These are phyloP conservation scores for Isatis tinctoria DNA, from an alignment of 345 rosid genomes.

Conservation along the genomic window DNA sequence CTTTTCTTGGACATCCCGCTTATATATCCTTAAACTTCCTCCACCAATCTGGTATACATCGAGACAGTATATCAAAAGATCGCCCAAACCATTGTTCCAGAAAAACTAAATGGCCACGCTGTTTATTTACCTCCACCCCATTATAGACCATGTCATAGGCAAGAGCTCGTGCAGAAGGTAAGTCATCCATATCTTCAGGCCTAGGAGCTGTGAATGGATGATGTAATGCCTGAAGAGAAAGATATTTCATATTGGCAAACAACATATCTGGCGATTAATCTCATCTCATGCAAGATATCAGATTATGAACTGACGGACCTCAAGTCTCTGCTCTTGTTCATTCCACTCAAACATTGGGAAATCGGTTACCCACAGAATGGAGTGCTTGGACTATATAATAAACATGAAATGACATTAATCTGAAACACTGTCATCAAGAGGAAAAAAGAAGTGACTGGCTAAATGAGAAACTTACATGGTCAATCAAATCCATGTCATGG, in stretches of 20 bases:
- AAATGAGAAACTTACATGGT: constrained; percentile 50
- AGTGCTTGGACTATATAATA: constrained; percentile 62
- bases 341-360: constrained; percentile 99
- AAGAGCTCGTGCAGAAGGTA: constrained; percentile 86
- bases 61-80: neutral
- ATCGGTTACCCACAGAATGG: constrained; percentile 94
- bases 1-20: constrained; percentile 83
- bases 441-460: neutral
- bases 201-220: constrained; percentile 98
- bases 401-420: constrained; percentile 9
- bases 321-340: constrained; percentile 76
- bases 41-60: constrained; percentile 79
- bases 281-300: constrained; percentile 2
- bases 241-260: constrained; percentile 8
- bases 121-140: constrained; percentile 76
- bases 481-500: constrained; percentile 69
- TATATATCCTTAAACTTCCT: constrained; percentile 94
- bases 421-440: neutral
- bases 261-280: neutral
- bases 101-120: constrained; percentile 2
- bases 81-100: neutral
- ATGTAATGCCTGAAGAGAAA: constrained; percentile 69
- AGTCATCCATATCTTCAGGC: constrained; percentile 82
- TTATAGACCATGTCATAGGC: constrained; percentile 99
- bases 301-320: constrained; percentile 49